These are phyloP conservation scores for Entomortierella parvispora DNA, from an alignment of 192 early-diverging fungal species.

Conservation along the genomic window DNA sequence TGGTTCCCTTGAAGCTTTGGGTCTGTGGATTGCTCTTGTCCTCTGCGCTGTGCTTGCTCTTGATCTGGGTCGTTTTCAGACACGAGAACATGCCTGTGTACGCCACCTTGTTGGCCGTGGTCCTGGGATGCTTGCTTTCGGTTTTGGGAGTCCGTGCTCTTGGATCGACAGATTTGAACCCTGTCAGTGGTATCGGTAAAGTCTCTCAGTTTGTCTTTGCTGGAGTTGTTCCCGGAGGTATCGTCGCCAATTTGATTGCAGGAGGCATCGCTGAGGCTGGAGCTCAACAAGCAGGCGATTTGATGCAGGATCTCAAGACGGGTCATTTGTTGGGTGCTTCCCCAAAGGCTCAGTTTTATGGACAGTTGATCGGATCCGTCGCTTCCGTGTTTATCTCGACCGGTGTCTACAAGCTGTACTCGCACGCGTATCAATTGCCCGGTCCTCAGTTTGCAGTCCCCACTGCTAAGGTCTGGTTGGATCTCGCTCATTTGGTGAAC, in stretches of 20 bases:
- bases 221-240: constrained; percentile 73
- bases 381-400: constrained; percentile 76
- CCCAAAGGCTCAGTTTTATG: constrained; percentile 86
- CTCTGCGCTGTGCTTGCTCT: constrained; percentile 65
- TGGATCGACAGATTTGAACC: constrained; percentile 88
- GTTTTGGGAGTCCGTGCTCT: constrained; percentile 84
- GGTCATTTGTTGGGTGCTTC: constrained; percentile 87
- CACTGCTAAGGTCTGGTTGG: constrained; percentile 83
- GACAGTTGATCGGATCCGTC: constrained; percentile 82
- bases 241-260: constrained; percentile 80
- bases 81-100: constrained; percentile 65
- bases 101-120: constrained; percentile 75
- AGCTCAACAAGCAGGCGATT: constrained; percentile 53
- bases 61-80: constrained; percentile 73
- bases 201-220: constrained; percentile 88
- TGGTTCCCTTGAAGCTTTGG: constrained; percentile 70
- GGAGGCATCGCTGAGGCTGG: constrained; percentile 84
- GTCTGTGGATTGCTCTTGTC: constrained; percentile 72
- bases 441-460: constrained; percentile 78
- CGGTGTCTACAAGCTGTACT: constrained; percentile 75
- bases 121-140: constrained; percentile 78
- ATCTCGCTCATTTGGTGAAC: constrained; percentile 81
- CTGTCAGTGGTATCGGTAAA: constrained; percentile 87
- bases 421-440: constrained; percentile 70
- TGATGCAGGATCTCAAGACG: constrained; percentile 90